A percentile compares a stretch with the other conserved stretches of the same genome.
Evolutionary conservation across 805 yeast species (phyloP).

Genomic region (Wickerhamomyces hampshirensis): DNA sequence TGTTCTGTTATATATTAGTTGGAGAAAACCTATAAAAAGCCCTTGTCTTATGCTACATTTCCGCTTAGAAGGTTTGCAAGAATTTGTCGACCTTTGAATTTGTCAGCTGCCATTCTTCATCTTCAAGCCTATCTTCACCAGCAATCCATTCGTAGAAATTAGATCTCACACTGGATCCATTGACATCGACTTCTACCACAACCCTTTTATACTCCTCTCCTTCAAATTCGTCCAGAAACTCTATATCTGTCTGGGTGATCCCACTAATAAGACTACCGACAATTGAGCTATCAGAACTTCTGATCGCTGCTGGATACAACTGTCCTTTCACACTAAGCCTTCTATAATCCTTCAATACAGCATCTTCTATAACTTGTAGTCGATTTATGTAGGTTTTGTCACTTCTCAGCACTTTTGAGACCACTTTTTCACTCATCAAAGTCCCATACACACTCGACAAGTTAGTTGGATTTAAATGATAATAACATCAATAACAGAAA

Average conservation of each 20-base stretch:
- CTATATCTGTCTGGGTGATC: slow-evolving; percentile 3
- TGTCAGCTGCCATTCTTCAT: slow-evolving; percentile 6
- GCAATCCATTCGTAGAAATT: slow-evolving; percentile 8
- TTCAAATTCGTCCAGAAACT: slow-evolving; percentile 9
- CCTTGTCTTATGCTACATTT: no score
- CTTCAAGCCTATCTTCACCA: background rate
- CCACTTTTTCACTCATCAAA: slow-evolving; percentile 6
- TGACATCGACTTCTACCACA: background rate
- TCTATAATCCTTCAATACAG: slow-evolving; percentile 1
- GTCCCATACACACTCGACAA: slow-evolving; percentile 12
- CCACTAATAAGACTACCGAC: slow-evolving; percentile 8
- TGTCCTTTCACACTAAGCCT: slow-evolving; percentile 7
- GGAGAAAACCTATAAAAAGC: no score
- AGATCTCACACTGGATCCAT: background rate
- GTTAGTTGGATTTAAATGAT: no score
- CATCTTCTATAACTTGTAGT: background rate
- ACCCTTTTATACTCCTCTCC: slow-evolving; percentile 9
- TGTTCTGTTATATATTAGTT: no score
- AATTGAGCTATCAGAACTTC: background rate
- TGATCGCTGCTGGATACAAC: slow-evolving; percentile 11
- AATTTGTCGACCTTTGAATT: slow-evolving; percentile 2
- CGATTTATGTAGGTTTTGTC: background rate
- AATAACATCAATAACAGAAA: background rate
- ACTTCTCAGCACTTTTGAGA: slow-evolving; percentile 4
- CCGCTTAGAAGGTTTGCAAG: background rate